A percentile compares a stretch with the other conserved stretches of the same genome.
phyloP scores from a whole-genome alignment of 2,329 filamentous ascomycete species.

The Pyrenophora teres region DNA sequence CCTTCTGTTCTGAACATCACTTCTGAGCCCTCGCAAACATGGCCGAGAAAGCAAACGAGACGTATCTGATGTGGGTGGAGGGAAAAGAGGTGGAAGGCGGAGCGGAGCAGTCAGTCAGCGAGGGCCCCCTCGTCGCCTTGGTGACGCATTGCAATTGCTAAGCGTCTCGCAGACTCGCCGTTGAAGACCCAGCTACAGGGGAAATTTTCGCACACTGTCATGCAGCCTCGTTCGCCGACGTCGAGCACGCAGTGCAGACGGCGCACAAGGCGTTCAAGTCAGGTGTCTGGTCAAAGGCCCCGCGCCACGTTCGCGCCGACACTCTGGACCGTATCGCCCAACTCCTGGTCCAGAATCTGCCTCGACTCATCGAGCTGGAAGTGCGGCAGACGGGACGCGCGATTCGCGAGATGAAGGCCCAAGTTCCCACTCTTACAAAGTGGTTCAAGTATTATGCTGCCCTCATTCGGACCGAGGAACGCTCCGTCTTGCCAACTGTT shows the following conservation, averaged over 20 bases:
- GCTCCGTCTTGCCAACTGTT: slow-evolving; percentile 66
- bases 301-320: slow-evolving; percentile 63
- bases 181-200: slow-evolving; percentile 61
- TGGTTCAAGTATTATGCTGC: slow-evolving; percentile 76
- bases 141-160: slow-evolving; percentile 10
- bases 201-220: slow-evolving; percentile 59
- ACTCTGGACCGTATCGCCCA: slow-evolving; percentile 65
- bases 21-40: slow-evolving; percentile 4
- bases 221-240: slow-evolving; percentile 53
- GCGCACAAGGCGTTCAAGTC: slow-evolving; percentile 56
- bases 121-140: slow-evolving; percentile 11
- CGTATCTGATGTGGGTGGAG: slow-evolving; percentile 49
- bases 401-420: slow-evolving; percentile 71
- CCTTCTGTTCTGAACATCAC: not conserved
- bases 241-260: slow-evolving; percentile 48
- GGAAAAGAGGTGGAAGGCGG: slow-evolving; percentile 50
- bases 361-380: slow-evolving; percentile 65
- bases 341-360: slow-evolving; percentile 59
- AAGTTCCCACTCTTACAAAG: slow-evolving; percentile 67
- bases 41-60: slow-evolving; percentile 9
- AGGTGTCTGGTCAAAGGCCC: slow-evolving; percentile 62
- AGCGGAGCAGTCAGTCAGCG: slow-evolving; percentile 54
- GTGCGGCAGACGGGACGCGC: slow-evolving; percentile 70
- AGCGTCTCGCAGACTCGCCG: slow-evolving; percentile 50
- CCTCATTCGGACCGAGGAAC: slow-evolving; percentile 69